Base-by-base conservation (phyloP, 129 eudicot species). In the Ambrosia artemisiifolia region DNA sequence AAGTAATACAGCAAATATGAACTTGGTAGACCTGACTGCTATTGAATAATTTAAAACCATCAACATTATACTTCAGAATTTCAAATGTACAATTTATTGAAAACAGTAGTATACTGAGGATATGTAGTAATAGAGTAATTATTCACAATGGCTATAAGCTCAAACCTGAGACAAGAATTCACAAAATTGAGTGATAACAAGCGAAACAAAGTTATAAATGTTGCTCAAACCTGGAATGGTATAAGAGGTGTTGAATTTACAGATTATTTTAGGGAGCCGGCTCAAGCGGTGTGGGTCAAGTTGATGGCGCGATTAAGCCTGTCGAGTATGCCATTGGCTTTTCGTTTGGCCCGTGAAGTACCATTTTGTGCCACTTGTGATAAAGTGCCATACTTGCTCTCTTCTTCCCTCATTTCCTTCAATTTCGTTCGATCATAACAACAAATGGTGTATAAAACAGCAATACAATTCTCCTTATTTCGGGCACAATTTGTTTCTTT, bases 281-380 rank as follows among this genome's bases (percentile, higher is more conserved):
- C 6, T 94, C 82, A 94, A 7, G 99, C 99, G 56, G 96, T 90
- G 67, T 90, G 97, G 14, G 92, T 94, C 65, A 84, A 86, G 73
- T 90, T 86, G 73, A 74, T 63, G 34, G 86, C 83, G 47, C 97
- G 74, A 51, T 86, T 90, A 38, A 94, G 78, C 77, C 96, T 86
- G 30, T 90, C 97, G 59, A 94, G 97, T 62, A 94, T 90, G 69
- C 96, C 88, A 63, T 66, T 86, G 32, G 97, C 99, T 72, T 94
- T 94, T 56, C 99, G 86, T 87, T 94, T 90, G 19, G 99, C 96
- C 76, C 99, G 78, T 14, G 99, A 85, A 53, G 97, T 94, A 2
- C 99, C 99, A 43, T 86, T 87, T 74, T 85, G 83, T 16, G 89
- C 96, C 42, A 94, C 87, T 78, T 83, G 87, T 38, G 99, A 90